A percentile compares a stretch with the other conserved stretches of the same genome.
These are phyloP conservation scores for Megacollybia platyphylla DNA, from an alignment of 1,284 basidiomycete species.

Conservation along the genomic window DNA sequence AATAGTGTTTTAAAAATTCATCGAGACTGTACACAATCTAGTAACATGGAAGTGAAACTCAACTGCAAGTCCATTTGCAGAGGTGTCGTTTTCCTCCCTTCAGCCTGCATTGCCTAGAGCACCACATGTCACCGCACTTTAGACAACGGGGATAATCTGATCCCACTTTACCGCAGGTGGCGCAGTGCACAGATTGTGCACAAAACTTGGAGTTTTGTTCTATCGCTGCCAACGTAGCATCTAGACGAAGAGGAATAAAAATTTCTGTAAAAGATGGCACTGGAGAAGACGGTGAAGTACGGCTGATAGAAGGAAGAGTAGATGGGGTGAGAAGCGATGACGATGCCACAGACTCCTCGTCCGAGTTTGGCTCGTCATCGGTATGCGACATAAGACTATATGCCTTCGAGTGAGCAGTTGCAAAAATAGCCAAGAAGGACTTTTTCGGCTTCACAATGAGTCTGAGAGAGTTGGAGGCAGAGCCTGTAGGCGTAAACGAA, in stretches of 20 bases:
- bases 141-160: slow-evolving; percentile 53
- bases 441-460: neutral
- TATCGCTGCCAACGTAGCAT: slow-evolving; percentile 38
- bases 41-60: neutral
- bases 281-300: slow-evolving; percentile 16
- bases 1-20: slow-evolving; percentile 35
- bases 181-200: slow-evolving; percentile 25
- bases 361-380: slow-evolving; percentile 1
- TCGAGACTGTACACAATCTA: neutral
- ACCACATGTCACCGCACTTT: slow-evolving; percentile 54
- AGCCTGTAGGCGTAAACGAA: slow-evolving; percentile 31
- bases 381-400: neutral
- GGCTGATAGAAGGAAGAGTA: slow-evolving; percentile 20
- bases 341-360: slow-evolving; percentile 3
- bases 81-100: slow-evolving; percentile 36
- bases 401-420: neutral
- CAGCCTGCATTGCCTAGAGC: slow-evolving; percentile 53
- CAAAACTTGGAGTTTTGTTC: slow-evolving; percentile 46
- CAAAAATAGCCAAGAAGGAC: neutral
- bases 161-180: slow-evolving; percentile 43
- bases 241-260: slow-evolving; percentile 20
- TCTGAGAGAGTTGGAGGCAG: slow-evolving; percentile 17
- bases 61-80: slow-evolving; percentile 13
- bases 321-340: slow-evolving; percentile 6
- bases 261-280: slow-evolving; percentile 12